phyloP scores from a whole-genome alignment of 139 green algal genomes.

The Closterium sp. region DNA sequence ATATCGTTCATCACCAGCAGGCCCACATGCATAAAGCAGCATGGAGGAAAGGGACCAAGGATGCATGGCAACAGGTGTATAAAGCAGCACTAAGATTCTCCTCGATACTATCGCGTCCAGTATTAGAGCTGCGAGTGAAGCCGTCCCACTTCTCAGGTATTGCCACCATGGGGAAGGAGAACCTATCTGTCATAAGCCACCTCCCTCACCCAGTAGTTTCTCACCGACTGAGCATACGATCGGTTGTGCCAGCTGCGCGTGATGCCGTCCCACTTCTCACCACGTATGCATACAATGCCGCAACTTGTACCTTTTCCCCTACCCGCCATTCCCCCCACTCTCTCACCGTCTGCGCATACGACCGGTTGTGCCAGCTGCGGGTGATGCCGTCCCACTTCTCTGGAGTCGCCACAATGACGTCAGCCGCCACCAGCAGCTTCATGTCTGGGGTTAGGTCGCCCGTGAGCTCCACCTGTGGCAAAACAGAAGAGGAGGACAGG shows the following conservation, averaged over 20 bases:
- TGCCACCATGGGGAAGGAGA: no score
- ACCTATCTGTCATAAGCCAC: no score
- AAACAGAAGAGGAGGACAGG: neutral
- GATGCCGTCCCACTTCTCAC: constrained; percentile 97
- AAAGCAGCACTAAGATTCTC: no score
- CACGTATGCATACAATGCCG: no score
- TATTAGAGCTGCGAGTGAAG: no score
- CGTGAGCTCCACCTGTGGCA: constrained; percentile 78
- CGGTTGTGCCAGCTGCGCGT: constrained; percentile 81
- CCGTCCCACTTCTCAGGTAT: no score
- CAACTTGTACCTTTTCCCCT: neutral
- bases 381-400: constrained; percentile 98
- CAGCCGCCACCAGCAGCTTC: constrained; percentile 60
- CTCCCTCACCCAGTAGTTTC: neutral
- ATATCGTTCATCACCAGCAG: no score
- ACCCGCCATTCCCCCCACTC: neutral
- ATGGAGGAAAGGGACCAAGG: no score
- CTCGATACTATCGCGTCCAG: no score
- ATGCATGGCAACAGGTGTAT: no score
- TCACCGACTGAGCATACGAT: constrained; percentile 54
- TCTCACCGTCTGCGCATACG: constrained; percentile 54
- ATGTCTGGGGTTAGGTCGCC: constrained; percentile 90
- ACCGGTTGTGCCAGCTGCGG: constrained; percentile 78
- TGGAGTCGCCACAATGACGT: constrained; percentile 94
- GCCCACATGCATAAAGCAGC: no score